Evolutionary conservation across 2,329 filamentous ascomycete species (phyloP), one percentile per base, ranked within the genome.

Genomic region (Fusarium luffae): DNA sequence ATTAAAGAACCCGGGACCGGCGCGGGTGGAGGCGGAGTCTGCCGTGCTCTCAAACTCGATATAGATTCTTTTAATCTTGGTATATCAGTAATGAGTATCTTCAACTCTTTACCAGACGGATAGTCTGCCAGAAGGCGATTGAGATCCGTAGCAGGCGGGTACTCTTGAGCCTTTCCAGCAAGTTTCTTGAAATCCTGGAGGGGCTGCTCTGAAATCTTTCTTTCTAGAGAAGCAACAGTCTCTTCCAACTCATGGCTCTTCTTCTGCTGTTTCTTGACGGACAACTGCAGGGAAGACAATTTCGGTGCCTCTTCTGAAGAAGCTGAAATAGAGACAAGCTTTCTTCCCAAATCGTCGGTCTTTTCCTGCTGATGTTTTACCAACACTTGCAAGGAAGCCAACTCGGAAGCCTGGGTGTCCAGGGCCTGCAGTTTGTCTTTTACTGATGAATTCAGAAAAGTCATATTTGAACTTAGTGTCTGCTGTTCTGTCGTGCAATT

Each of bases 91-190:
- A 62, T 18, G 55, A 68, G 27, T 34, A 56, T 34, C 13, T 37
- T 56, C 6, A 63, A 37, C 18, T 68, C 54, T 28, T 56, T 44
- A 32, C 19, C 34, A 10, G 57, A 30, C 12, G 66, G 66, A 25
- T 66, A 30, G 32, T 69, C 60, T 25, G 42, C 37, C n/a, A 69
- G 21, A 34, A 61, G 51, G 16, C 37, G 50, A n/a, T 34, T 41
- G 10, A 64, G 32, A 30, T 64, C 50, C 9, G 14, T 28, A 23
- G 34, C 23, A 37, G 60, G 43, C 11, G 65, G 66, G 23, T 56
- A 66, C 23, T 46, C 60, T 23, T 47, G 54, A 25, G 60, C 37
- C 27, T 14, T 52, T 18, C 18, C 16, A 21, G 47, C 8, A n/a
- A 69, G 55, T 32, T 37, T 25, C 47, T 49, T 51, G 6, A 66